Percentiles rank a stretch among this genome's conserved stretches.
Evolutionary conservation across 2,329 filamentous ascomycete species (phyloP).

Genomic region (Gaeumannomyces tritici): DNA sequence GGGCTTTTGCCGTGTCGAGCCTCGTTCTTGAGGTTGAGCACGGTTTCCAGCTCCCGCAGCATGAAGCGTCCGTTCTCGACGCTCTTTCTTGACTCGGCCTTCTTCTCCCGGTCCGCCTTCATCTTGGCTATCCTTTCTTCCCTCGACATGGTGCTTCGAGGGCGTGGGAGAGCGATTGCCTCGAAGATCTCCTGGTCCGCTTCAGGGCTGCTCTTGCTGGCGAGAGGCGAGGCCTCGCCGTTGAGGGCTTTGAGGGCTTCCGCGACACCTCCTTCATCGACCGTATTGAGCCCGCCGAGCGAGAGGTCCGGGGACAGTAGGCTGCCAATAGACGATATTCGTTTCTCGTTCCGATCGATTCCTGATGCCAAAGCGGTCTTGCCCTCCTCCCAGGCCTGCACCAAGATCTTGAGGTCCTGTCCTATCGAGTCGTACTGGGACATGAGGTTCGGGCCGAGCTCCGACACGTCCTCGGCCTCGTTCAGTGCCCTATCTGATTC

Average conservation of each 20-base stretch:
- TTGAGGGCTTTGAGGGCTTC: slow-evolving; percentile 67
- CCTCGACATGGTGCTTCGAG: slow-evolving; percentile 62
- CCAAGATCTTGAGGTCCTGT: slow-evolving; percentile 68
- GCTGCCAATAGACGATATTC: slow-evolving; percentile 52
- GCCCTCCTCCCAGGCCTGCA: slow-evolving; percentile 80
- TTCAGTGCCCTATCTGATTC: slow-evolving; percentile 76
- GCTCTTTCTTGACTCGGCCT: slow-evolving; percentile 62
- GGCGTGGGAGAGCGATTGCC: slow-evolving; percentile 69
- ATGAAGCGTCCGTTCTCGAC: slow-evolving; percentile 78
- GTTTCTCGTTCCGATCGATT: slow-evolving; percentile 71
- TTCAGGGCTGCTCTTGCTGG: slow-evolving; percentile 39
- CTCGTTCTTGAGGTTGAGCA: slow-evolving; percentile 51
- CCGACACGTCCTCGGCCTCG: slow-evolving; percentile 59
- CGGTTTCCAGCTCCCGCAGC: slow-evolving; percentile 84
- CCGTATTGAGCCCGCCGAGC: slow-evolving; percentile 57
- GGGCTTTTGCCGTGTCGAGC: background rate
- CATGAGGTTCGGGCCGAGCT: slow-evolving; percentile 71
- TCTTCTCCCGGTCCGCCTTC: slow-evolving; percentile 73
- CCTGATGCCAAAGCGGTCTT: slow-evolving; percentile 73
- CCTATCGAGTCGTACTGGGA: slow-evolving; percentile 93
- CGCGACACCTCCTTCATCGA: slow-evolving; percentile 38
- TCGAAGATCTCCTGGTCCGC: slow-evolving; percentile 74
- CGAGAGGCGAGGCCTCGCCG: slow-evolving; percentile 51
- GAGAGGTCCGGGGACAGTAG: slow-evolving; percentile 50
- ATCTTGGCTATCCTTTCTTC: slow-evolving; percentile 85